Conservation (phyloP, 2,329 filamentous ascomycete genomes). For the Chrysoporthe austroafricana region DNA sequence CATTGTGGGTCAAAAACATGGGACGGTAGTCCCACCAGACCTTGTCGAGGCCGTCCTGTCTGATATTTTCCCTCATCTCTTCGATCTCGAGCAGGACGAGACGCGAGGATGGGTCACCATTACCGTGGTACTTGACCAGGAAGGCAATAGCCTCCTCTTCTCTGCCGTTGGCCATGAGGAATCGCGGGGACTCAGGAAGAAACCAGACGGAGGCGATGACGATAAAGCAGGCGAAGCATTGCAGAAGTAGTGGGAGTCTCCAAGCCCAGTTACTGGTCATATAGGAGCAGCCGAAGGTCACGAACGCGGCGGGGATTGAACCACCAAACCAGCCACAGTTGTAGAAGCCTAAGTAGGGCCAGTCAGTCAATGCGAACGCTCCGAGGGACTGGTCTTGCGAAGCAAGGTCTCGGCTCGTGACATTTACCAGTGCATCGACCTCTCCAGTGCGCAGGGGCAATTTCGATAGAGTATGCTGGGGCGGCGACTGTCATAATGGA, state of each 20-base stretch:
- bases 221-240: constrained; percentile 48
- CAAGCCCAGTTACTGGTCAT: constrained; percentile 52
- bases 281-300: constrained; percentile 52
- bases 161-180: constrained; percentile 45
- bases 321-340: constrained; percentile 59
- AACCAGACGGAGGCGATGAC: constrained; percentile 44
- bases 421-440: constrained; percentile 48
- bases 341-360: constrained; percentile 44
- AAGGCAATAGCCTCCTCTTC: constrained; percentile 46
- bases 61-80: constrained; percentile 49
- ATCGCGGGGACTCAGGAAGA: constrained; percentile 48
- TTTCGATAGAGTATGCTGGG: constrained; percentile 52
- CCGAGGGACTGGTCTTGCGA: background rate
- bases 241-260: constrained; percentile 54
- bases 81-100: constrained; percentile 47
- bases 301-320: constrained; percentile 52
- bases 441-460: constrained; percentile 54
- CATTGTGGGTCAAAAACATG: constrained; percentile 47
- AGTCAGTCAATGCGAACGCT: background rate
- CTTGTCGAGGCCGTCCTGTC: constrained; percentile 51
- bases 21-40: constrained; percentile 52
- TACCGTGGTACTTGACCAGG: constrained; percentile 48
- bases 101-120: constrained; percentile 43
- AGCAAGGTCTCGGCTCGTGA: background rate
- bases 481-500: constrained; percentile 53